Evolutionary conservation across 306 rosid species (phyloP).

Genomic region (Lagenaria siceraria): DNA sequence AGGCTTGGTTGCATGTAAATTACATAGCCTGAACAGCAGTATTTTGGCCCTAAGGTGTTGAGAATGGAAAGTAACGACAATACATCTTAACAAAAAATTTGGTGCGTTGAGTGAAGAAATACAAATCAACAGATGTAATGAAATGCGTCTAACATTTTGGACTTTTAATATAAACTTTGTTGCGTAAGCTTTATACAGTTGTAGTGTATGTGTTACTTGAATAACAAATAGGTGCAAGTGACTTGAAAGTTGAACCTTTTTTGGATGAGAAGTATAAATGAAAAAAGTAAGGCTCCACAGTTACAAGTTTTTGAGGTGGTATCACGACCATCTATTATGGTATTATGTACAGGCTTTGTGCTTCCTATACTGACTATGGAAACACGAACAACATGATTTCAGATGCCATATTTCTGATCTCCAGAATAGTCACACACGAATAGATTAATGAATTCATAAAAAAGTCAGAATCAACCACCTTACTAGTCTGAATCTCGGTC

Average conservation of each 20-base stretch:
- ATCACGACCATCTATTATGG: background rate
- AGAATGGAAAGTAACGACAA: background rate
- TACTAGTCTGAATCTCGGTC: conserved; percentile 66
- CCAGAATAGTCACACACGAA: background rate
- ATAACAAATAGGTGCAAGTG: background rate
- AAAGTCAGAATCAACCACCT: conserved; percentile 31
- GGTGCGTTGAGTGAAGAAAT: background rate
- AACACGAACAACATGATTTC: background rate
- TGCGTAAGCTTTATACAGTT: background rate
- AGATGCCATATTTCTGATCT: background rate
- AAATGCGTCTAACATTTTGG: background rate
- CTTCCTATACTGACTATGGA: background rate
- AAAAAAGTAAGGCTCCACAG: background rate
- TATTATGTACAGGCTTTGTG: background rate
- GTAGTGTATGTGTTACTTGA: background rate
- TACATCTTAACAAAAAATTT: background rate
- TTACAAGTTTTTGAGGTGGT: background rate
- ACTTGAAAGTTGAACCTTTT: background rate
- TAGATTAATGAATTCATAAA: background rate
- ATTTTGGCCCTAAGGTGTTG: background rate
- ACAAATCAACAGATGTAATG: background rate
- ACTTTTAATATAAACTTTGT: background rate
- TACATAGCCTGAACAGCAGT: background rate
- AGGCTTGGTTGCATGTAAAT: background rate
- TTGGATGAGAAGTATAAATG: background rate